Base-by-base conservation (phyloP, 2,329 filamentous ascomycete genomes). In the Epichloe scottii region DNA sequence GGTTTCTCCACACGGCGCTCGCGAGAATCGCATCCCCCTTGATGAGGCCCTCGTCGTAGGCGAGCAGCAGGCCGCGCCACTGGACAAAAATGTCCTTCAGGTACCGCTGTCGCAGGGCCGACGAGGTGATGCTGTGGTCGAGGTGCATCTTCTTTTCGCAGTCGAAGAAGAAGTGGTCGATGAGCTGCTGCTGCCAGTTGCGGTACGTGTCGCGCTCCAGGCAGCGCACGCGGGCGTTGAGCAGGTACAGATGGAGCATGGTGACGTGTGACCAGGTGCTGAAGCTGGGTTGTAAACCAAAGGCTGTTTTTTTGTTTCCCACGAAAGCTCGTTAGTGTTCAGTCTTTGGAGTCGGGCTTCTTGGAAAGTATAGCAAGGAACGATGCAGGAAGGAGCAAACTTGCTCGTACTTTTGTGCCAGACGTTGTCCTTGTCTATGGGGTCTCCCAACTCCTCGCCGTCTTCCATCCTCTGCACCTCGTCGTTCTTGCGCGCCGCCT, bases 261-360 rank as follows among this genome's bases (percentile, higher is more conserved):
- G 90, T 93, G 43, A 97, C 84, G 68, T 97, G 90, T 19, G 89
- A 87, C 93, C 93, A 98, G 51, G 87, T 91, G 64, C 84, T 90
- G 68, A 98, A 98, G 0, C 89, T 97, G 1, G 89, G 87, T 34
- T 79, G 76, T 17, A 98, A 79, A 26, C 79, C 79, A 56, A 95
- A 80, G 48, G 84, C 88, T 95, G 60, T 45, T 44, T 45, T 26
- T 5, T 33, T 19, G 4, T 8, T 2, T 21, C 23, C 15, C 26
- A 21, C 6, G 3, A 3, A 39, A 17, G n/a, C 3, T 41, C 19
- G 21, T 41, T 42, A 21, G 23, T 44, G 5, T 38, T 50, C 4
- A 17, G 33, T 11, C 8, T 30, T 30, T 30, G 26, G 26, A 30
- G 8, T 30, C 26, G 26, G 26, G 8, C 11, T 30, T 30, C 26